Evolutionary conservation across 1,284 basidiomycete species (phyloP), one percentile per base, ranked within the genome.

Genomic region (Fereydounia khargensis): DNA sequence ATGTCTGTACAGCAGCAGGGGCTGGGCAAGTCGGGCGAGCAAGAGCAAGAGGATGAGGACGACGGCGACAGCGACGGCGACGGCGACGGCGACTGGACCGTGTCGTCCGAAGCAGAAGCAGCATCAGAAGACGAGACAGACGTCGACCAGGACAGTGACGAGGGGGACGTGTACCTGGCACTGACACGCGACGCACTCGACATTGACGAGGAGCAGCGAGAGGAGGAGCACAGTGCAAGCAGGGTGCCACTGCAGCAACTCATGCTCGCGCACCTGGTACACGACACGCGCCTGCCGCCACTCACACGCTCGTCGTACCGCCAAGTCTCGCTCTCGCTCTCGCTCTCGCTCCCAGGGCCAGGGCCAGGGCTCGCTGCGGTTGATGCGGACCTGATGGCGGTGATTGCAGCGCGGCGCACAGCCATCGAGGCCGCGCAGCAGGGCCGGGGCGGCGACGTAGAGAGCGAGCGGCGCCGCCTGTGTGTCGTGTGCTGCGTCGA

Each of bases 221-320:
- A n/a, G n/a, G n/a, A n/a, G n/a, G n/a, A n/a, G n/a, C n/a, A n/a
- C n/a, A n/a, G 41, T 13, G 34, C 50, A 6, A 50, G 47, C n/a
- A 51, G 22, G 7, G 51, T 50, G 35, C 30, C 41, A 7, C 59
- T 65, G 39, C 54, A 65, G 17, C 62, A 45, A 18, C 38, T 65
- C 2, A 24, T 68, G 7, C 42, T 68, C 2, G 59, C 60, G 8
- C 62, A 68, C 31, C 35, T 65, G 9, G 39, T 57, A 18, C 47
- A 51, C 1, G 39, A 45, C 1, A 35, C 36, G 17, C 22, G 40
- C 10, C 40, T 49, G 20, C 40, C 62, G 17, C 65, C 65, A 1
- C 47, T 68, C 9, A 68, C 65, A 1, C 43, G 65, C 6, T 42
- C 50, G 19, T 49, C 35, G 4, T 65, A 63, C 48, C 36, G 20